Evolutionary conservation across 352 stramenopile species (phyloP).

Genomic region (Halophytophthora polymorphica): DNA sequence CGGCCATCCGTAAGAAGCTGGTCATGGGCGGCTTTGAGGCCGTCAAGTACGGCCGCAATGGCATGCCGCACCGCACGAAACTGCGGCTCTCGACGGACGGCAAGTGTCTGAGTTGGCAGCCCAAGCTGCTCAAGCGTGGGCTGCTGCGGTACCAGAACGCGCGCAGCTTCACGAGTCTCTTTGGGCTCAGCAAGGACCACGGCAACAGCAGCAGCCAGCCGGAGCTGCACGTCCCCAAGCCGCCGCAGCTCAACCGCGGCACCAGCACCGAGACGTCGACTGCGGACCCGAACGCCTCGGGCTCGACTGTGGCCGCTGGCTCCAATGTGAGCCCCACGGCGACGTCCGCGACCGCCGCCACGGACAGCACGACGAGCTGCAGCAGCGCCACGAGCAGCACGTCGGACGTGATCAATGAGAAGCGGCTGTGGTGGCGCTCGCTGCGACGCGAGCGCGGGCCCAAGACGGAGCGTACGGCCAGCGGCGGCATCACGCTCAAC

Average conservation of each 20-base stretch:
- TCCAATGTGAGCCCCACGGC: slow-evolving; percentile 1
- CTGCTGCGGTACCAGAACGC: slow-evolving; percentile 73
- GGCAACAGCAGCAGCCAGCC: slow-evolving; percentile 36
- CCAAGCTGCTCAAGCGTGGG: slow-evolving; percentile 70
- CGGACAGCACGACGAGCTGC: slow-evolving; percentile 21
- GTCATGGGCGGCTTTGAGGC: slow-evolving; percentile 66
- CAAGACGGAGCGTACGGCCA: slow-evolving; percentile 64
- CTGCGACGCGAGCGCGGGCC: slow-evolving; percentile 52
- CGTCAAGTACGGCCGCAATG: slow-evolving; percentile 81
- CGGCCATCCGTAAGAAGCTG: slow-evolving; percentile 67
- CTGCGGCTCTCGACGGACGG: slow-evolving; percentile 68
- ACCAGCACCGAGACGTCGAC: slow-evolving; percentile 21
- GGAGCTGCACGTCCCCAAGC: slow-evolving; percentile 23
- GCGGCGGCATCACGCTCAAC: slow-evolving; percentile 56
- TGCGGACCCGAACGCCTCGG: slow-evolving; percentile 15
- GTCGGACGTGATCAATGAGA: slow-evolving; percentile 50
- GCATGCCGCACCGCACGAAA: slow-evolving; percentile 71
- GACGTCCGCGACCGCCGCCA: slow-evolving; percentile 21
- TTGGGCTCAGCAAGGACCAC: slow-evolving; percentile 38
- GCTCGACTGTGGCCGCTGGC: slow-evolving; percentile 20
- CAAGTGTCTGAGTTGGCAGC: slow-evolving; percentile 70
- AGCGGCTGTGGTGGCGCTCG: slow-evolving; percentile 70
- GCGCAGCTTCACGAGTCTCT: slow-evolving; percentile 62
- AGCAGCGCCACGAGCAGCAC: slow-evolving; percentile 31
- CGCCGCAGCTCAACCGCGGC: slow-evolving; percentile 30